Conservation (phyloP, 2,329 filamentous ascomycete species). For the Phialophora expanda region DNA sequence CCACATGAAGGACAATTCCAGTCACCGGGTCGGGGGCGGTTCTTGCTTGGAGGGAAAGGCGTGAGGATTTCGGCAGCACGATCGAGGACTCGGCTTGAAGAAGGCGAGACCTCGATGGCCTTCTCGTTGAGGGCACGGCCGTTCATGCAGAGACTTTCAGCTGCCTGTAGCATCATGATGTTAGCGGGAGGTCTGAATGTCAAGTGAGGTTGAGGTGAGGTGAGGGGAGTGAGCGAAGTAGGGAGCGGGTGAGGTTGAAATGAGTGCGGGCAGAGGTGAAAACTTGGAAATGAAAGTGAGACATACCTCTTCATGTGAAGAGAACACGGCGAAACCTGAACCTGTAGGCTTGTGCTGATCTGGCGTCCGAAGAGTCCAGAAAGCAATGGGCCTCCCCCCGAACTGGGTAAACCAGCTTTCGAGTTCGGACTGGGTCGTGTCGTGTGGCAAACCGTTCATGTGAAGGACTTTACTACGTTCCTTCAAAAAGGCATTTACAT, state of each 20-base stretch:
- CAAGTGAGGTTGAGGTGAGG: background rate
- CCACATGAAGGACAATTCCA: constrained; percentile 99
- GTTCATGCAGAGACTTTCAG: constrained; percentile 98
- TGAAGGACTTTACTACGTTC: constrained; percentile 98
- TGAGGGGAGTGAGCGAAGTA: constrained; percentile 13
- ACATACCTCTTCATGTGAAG: constrained; percentile 93
- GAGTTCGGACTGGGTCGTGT: constrained; percentile 96
- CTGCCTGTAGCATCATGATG: constrained; percentile 66
- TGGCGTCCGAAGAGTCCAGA: constrained; percentile 96
- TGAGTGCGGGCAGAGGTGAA: constrained; percentile 16
- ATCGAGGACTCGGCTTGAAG: constrained; percentile 94
- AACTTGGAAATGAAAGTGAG: constrained; percentile 41
- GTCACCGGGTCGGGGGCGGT: constrained; percentile 92
- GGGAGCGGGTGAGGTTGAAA: constrained; percentile 20
- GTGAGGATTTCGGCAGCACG: constrained; percentile 94
- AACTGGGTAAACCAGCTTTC: constrained; percentile 99
- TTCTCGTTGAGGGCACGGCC: constrained; percentile 97
- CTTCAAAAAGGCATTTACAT: constrained; percentile 92
- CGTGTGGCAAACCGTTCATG: constrained; percentile 95
- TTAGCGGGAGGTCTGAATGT: constrained; percentile 9
- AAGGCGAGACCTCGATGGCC: constrained; percentile 97
- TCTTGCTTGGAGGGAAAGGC: constrained; percentile 97
- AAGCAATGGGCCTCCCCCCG: constrained; percentile 94
- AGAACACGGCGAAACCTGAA: constrained; percentile 97
- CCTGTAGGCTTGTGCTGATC: constrained; percentile 99